Evolutionary conservation across 1,284 basidiomycete genomes (phyloP).

Genomic region (Gomphus bonarii): DNA sequence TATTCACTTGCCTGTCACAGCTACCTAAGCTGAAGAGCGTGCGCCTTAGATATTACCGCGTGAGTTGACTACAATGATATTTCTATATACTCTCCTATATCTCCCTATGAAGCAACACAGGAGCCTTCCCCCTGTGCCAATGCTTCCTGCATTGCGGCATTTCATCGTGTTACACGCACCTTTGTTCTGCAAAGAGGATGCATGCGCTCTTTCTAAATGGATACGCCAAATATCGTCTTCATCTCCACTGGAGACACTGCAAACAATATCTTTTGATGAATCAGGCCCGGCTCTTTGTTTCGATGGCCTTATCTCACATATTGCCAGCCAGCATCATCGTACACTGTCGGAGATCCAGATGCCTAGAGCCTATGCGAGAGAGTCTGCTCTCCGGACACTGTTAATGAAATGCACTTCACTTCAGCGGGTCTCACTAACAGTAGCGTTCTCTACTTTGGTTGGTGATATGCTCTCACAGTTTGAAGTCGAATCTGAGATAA

Average conservation of each 20-base stretch:
- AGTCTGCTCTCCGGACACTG: neutral
- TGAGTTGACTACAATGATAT: slow-evolving; percentile 18
- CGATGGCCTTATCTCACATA: slow-evolving; percentile 31
- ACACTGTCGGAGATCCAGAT: neutral
- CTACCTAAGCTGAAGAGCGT: slow-evolving; percentile 28
- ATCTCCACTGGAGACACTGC: slow-evolving; percentile 29
- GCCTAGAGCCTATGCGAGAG: neutral
- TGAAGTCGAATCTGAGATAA: neutral
- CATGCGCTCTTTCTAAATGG: slow-evolving; percentile 32
- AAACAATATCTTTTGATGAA: neutral
- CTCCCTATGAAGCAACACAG: slow-evolving; percentile 31
- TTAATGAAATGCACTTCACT: neutral
- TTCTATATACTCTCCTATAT: neutral
- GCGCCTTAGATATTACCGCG: slow-evolving; percentile 39
- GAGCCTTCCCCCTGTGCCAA: slow-evolving; percentile 19
- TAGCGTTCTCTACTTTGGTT: slow-evolving; percentile 1
- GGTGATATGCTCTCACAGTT: neutral
- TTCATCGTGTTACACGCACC: slow-evolving; percentile 28
- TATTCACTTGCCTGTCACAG: slow-evolving; percentile 33
- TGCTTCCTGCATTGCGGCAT: slow-evolving; percentile 26
- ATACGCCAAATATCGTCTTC: slow-evolving; percentile 28
- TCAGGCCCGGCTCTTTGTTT: slow-evolving; percentile 23
- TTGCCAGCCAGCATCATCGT: slow-evolving; percentile 26
- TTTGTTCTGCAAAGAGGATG: slow-evolving; percentile 21
- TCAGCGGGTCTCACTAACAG: neutral